Evolutionary conservation across 257 asterid species (phyloP).

Genomic region (Nicotiana noctiflora): DNA sequence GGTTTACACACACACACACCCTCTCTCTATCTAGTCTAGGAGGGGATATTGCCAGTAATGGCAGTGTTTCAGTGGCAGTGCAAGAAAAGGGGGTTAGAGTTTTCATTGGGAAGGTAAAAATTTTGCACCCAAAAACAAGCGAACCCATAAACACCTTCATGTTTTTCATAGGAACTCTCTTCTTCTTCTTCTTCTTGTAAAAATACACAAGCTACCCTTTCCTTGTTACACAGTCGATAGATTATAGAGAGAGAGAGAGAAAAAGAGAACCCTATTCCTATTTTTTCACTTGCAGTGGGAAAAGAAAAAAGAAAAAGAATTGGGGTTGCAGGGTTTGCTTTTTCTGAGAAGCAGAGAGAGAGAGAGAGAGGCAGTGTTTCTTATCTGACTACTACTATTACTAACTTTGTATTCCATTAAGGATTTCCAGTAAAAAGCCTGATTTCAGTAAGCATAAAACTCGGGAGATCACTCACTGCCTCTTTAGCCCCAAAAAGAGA

Average conservation of each 20-base stretch:
- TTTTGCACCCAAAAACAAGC: conserved; percentile 17
- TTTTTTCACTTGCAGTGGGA: background rate
- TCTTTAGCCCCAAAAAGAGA: conserved; percentile 11
- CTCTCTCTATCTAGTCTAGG: background rate
- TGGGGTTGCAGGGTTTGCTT: background rate
- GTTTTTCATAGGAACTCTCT: background rate
- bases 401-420: conserved; percentile 65
- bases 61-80: conserved; percentile 75
- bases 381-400: conserved; percentile 24
- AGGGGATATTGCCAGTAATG: conserved; percentile 45
- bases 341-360: conserved; percentile 5
- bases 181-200: background rate
- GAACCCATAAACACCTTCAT: background rate
- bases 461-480: conserved; percentile 68
- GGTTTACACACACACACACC: no score
- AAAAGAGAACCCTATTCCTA: background rate
- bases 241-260: background rate
- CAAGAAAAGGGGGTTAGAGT: conserved; percentile 52
- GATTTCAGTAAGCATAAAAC: conserved; percentile 65
- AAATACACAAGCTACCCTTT: conserved; percentile 17
- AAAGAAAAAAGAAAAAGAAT: background rate
- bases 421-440: conserved; percentile 30
- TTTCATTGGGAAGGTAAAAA: conserved; percentile 93
- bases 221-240: background rate
- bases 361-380: background rate